Percentiles rank a stretch among this genome's conserved stretches.
These are phyloP conservation scores for Cryptococcus amylolentus DNA, from an alignment of 1,284 basidiomycete genomes.

Conservation along the genomic window DNA sequence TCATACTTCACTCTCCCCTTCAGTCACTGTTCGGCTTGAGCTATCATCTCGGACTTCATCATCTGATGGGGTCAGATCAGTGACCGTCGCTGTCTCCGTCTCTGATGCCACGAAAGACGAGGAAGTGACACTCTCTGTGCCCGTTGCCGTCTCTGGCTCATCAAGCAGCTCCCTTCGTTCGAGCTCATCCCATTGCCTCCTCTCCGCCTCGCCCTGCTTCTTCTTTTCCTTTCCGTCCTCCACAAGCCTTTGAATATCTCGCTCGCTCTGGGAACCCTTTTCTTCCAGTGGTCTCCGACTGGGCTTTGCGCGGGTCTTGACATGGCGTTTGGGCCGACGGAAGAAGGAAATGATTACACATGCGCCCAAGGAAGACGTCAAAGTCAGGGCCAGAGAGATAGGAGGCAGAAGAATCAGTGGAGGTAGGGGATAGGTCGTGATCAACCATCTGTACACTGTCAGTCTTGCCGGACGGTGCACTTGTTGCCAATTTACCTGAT, in stretches of 20 bases:
- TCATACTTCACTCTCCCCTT: neutral
- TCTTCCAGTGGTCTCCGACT: too few relatives aligned
- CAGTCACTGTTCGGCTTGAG: neutral
- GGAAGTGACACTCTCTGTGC: neutral
- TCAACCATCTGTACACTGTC: slow-evolving; percentile 29
- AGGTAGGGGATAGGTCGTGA: slow-evolving; percentile 41
- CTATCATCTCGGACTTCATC: too few relatives aligned
- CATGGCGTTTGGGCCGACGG: slow-evolving; percentile 4
- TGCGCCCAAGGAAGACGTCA: slow-evolving; percentile 39
- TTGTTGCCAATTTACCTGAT: slow-evolving; percentile 24
- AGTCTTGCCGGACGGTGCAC: neutral
- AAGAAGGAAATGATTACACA: slow-evolving; percentile 40
- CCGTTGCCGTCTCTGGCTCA: neutral
- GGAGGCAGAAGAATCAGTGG: slow-evolving; percentile 44
- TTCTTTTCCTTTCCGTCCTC: neutral
- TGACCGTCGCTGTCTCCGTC: neutral
- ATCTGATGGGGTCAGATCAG: neutral
- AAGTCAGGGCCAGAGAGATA: slow-evolving; percentile 38
- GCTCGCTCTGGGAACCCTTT: too few relatives aligned
- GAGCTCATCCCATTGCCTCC: neutral
- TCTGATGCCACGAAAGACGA: neutral
- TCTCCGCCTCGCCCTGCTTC: neutral
- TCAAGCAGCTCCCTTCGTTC: neutral
- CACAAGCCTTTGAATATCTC: too few relatives aligned
- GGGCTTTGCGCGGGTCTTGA: too few relatives aligned